Conservation (phyloP, 805 yeast genomes). For the Candida corydali region DNA sequence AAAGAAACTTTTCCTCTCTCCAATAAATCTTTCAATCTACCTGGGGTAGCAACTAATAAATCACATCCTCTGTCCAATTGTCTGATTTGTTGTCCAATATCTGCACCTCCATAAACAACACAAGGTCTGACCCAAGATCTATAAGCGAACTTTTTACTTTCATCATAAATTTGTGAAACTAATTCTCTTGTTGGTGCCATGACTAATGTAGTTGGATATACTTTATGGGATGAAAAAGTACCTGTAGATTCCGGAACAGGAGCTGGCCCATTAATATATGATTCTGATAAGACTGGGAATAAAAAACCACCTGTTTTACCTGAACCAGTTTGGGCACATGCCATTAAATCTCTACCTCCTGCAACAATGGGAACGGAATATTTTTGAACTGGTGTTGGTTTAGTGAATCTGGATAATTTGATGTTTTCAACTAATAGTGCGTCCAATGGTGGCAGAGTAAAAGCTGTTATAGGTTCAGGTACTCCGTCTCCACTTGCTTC, state of each 20-base stretch:
- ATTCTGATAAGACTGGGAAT: constrained; percentile 94
- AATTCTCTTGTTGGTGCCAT: constrained; percentile 99
- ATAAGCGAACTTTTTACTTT: constrained; percentile 91
- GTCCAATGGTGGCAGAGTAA: constrained; percentile 92
- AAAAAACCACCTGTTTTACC: constrained; percentile 99
- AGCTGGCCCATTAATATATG: constrained; percentile 85
- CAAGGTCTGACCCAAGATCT: constrained; percentile 98
- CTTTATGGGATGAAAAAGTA: constrained; percentile 65
- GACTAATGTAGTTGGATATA: constrained; percentile 89
- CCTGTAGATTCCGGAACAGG: constrained; percentile 45
- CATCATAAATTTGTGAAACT: constrained; percentile 94
- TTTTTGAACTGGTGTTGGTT: constrained; percentile 96
- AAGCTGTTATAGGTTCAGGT: constrained; percentile 87
- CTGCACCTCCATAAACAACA: constrained; percentile 99
- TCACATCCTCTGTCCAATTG: constrained; percentile 93
- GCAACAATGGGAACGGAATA: constrained; percentile 91
- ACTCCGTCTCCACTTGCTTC: constrained; percentile 94
- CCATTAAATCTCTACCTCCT: constrained; percentile 88
- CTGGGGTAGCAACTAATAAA: constrained; percentile 96
- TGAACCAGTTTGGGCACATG: constrained; percentile 97
- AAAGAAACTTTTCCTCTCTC: constrained; percentile 94
- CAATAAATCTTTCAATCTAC: constrained; percentile 92
- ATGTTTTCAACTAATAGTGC: constrained; percentile 82
- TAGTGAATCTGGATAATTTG: constrained; percentile 80
- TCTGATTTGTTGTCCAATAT: constrained; percentile 80